Percentiles rank a stretch among this genome's conserved stretches.
Conservation (phyloP, 2,329 filamentous ascomycete genomes). For the Fusarium lyarnte region DNA sequence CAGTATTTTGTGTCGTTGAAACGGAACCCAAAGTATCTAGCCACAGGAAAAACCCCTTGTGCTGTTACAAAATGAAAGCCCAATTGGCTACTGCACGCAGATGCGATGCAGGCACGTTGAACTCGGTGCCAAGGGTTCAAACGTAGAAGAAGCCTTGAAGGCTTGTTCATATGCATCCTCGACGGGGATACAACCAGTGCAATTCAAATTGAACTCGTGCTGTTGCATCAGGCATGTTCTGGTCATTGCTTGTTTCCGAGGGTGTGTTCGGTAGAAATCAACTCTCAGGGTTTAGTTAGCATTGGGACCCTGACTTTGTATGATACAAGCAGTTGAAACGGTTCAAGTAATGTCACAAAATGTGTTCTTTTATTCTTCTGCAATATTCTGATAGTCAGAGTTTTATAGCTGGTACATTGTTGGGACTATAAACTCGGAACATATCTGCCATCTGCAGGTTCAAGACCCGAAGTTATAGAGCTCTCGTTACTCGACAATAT, state of each 20-base stretch:
- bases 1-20: not conserved
- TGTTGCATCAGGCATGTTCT: not conserved
- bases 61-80: not conserved
- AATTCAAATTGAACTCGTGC: not conserved
- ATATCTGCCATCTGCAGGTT: not conserved
- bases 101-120: conserved; percentile 9
- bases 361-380: not conserved
- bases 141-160: not conserved
- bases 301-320: not conserved
- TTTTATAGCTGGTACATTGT: conserved; percentile 20
- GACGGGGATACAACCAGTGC: not conserved
- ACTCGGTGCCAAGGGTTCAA: not conserved
- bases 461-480: not conserved
- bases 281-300: conserved; percentile 8
- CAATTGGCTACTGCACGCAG: not conserved
- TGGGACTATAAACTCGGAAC: not conserved
- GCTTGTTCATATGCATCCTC: not conserved
- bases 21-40: not conserved
- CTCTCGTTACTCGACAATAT: not conserved
- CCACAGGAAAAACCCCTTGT: not conserved
- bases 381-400: not conserved
- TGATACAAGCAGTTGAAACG: not conserved
- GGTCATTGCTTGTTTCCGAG: not conserved
- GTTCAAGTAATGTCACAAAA: not conserved
- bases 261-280: not conserved